These are phyloP conservation scores for Flaveria linearis DNA, from an alignment of 129 eudicot species.

Conservation along the genomic window DNA sequence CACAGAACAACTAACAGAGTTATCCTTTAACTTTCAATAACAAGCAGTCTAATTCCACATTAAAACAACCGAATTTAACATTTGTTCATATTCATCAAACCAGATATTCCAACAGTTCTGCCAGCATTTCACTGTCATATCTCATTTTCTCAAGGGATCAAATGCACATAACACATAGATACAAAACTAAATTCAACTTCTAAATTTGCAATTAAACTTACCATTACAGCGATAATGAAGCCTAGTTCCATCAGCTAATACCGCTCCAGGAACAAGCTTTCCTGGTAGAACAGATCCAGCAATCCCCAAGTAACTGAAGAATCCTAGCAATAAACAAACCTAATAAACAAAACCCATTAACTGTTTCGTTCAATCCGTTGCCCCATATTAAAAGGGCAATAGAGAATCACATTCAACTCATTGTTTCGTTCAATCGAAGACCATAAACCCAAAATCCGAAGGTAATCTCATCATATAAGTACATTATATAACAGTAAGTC, in stretches of 20 bases:
- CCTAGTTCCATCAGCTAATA: slow-evolving; percentile 72
- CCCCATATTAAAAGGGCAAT: neutral
- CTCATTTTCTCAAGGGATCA: neutral
- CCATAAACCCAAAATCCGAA: slow-evolving; percentile 5
- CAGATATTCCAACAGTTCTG: neutral
- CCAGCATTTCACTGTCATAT: neutral
- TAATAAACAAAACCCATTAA: slow-evolving; percentile 21
- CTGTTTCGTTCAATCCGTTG: neutral
- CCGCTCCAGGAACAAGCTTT: slow-evolving; percentile 68
- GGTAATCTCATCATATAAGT: neutral
- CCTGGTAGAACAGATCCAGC: slow-evolving; percentile 83
- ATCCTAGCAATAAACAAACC: slow-evolving; percentile 61
- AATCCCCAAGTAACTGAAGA: slow-evolving; percentile 64
- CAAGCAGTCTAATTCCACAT: neutral
- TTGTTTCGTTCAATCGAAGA: slow-evolving; percentile 9
- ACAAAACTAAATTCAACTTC: slow-evolving; percentile 6
- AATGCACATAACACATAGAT: slow-evolving; percentile 17
- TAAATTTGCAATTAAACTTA: slow-evolving; percentile 20
- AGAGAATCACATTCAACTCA: neutral
- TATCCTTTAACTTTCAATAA: neutral
- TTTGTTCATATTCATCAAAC: neutral
- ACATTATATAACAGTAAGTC: neutral
- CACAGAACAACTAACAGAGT: neutral
- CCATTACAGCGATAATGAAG: slow-evolving; percentile 94
- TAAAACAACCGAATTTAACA: neutral